Evolutionary conservation across 208 protist species (phyloP).

Genomic region (Leptomonas seymouri): DNA sequence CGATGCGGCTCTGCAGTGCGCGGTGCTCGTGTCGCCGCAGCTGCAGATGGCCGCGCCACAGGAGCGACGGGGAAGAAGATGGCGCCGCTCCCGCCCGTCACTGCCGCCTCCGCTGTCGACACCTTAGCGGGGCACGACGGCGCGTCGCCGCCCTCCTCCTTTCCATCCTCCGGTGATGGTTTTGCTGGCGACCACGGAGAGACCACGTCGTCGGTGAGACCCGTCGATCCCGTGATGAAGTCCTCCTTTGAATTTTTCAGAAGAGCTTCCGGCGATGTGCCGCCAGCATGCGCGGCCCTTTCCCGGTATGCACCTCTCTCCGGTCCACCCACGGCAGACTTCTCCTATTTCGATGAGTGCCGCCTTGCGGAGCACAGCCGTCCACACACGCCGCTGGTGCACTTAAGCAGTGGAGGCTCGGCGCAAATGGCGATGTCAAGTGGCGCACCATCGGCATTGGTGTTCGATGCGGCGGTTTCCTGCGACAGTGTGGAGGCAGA

Average conservation of each 20-base stretch:
- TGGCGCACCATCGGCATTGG: background rate
- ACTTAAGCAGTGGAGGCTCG: background rate
- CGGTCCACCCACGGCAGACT: background rate
- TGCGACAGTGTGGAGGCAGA: background rate
- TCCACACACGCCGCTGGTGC: conserved; percentile 1
- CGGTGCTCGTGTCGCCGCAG: background rate
- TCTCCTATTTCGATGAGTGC: background rate
- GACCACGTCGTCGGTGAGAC: too few relatives aligned
- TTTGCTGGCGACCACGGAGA: too few relatives aligned
- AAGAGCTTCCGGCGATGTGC: too few relatives aligned
- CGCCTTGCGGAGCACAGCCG: background rate
- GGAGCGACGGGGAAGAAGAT: background rate
- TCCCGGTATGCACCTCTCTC: background rate
- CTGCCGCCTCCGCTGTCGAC: background rate
- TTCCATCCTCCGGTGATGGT: too few relatives aligned
- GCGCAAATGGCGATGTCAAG: background rate
- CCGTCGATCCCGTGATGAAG: too few relatives aligned
- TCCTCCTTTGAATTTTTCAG: too few relatives aligned
- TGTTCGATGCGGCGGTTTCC: background rate
- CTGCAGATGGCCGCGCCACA: background rate
- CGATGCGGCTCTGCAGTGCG: background rate
- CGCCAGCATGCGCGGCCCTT: too few relatives aligned
- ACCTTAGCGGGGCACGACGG: background rate
- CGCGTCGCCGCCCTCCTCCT: background rate
- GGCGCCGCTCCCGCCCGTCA: background rate